Percentiles rank a stretch among this genome's conserved stretches.
Evolutionary conservation across 2,329 filamentous ascomycete species (phyloP).

Genomic region (Diaporthe sp.): DNA sequence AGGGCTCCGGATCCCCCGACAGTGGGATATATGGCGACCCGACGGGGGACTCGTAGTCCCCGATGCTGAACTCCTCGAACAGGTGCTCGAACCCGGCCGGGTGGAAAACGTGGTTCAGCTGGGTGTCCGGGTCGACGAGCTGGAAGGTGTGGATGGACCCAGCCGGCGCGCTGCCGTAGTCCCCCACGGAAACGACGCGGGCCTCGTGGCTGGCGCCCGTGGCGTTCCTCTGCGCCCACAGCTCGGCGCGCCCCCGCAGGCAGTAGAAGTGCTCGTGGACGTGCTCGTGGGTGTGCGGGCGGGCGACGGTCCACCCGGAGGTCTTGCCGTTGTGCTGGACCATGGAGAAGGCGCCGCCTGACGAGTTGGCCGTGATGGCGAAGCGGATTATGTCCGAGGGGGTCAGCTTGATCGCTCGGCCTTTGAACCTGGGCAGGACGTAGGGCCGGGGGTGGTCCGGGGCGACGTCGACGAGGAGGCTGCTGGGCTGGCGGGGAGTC

Average conservation of each 20-base stretch:
- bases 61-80: not conserved
- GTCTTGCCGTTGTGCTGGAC: slow-evolving; percentile 13
- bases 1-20: not conserved
- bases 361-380: slow-evolving; percentile 8
- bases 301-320: slow-evolving; percentile 12
- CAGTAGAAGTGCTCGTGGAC: slow-evolving; percentile 17
- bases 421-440: slow-evolving; percentile 3
- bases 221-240: slow-evolving; percentile 3
- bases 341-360: slow-evolving; percentile 6
- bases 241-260: slow-evolving; percentile 18
- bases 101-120: slow-evolving; percentile 22
- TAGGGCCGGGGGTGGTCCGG: slow-evolving; percentile 1
- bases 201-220: slow-evolving; percentile 10
- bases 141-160: slow-evolving; percentile 17
- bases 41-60: not conserved
- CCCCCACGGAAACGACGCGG: not conserved
- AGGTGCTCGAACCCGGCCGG: slow-evolving; percentile 15
- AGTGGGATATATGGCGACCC: not conserved
- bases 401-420: slow-evolving; percentile 3
- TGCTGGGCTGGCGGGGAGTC: not conserved
- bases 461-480: not conserved
- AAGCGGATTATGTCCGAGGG: slow-evolving; percentile 7
- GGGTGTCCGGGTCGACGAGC: slow-evolving; percentile 19
- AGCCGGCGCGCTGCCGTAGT: slow-evolving; percentile 3
- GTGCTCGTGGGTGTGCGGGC: slow-evolving; percentile 9